Percentiles rank a stretch among this genome's conserved stretches.
phyloP scores from a whole-genome alignment of 1,284 basidiomycete species.

The Puccinia horiana region DNA sequence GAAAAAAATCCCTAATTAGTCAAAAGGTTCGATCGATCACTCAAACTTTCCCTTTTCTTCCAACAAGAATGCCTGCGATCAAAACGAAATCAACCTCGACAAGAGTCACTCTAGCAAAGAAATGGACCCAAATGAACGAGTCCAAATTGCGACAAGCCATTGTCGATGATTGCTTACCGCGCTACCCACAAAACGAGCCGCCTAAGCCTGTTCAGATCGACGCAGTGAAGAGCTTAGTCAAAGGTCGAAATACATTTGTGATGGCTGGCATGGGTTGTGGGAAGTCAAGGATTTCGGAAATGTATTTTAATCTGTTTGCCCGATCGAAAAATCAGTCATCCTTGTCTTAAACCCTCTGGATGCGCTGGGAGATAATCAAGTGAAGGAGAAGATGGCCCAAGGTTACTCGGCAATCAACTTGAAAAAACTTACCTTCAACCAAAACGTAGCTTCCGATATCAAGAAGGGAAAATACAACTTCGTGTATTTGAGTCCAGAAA shows the following conservation, averaged over 20 bases:
- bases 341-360: neutral
- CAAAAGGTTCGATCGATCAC: too few species aligned
- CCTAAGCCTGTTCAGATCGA: neutral
- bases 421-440: neutral
- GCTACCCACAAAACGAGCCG: too few species aligned
- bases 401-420: neutral
- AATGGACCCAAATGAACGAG: too few species aligned
- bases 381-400: neutral
- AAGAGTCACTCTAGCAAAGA: too few species aligned
- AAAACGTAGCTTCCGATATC: neutral
- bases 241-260: neutral
- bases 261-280: slow-evolving; percentile 2
- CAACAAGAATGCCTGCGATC: too few species aligned
- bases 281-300: neutral
- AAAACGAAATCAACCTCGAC: too few species aligned
- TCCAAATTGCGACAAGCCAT: too few species aligned
- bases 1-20: too few species aligned
- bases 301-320: neutral
- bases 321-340: neutral
- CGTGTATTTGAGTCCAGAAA: neutral
- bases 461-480: neutral
- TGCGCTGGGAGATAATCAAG: neutral
- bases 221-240: neutral
- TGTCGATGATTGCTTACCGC: too few species aligned
- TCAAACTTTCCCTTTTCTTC: too few species aligned